Conservation (phyloP, 2,329 filamentous ascomycete species). For the Hypoxylon sp. region DNA sequence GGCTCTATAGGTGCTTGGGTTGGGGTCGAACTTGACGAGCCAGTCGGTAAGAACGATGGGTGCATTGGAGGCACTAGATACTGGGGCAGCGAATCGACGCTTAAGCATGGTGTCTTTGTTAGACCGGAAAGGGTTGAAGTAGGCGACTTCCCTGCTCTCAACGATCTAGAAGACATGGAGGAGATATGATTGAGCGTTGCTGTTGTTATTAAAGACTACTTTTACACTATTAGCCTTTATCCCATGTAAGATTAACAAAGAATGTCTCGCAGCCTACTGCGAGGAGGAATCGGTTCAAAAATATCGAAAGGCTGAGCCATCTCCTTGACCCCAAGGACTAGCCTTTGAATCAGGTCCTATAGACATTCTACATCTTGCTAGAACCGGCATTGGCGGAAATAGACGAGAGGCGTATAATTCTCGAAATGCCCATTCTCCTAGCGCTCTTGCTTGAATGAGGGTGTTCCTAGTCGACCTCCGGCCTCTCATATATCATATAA, state of each 20-base stretch:
- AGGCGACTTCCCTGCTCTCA: conserved; percentile 78
- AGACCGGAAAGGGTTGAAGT: conserved; percentile 83
- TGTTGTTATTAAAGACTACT: neutral
- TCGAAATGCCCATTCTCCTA: neutral
- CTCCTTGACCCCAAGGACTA: neutral
- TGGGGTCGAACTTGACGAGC: conserved; percentile 82
- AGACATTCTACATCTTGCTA: neutral
- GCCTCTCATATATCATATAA: neutral
- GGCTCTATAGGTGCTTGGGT: conserved; percentile 77
- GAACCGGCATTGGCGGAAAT: too few species aligned
- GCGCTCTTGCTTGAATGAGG: too few species aligned
- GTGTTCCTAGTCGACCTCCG: neutral
- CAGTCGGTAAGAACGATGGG: conserved; percentile 86
- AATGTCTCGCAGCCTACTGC: neutral
- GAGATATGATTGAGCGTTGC: conserved; percentile 68
- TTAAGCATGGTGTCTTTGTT: conserved; percentile 84
- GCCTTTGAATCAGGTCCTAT: neutral
- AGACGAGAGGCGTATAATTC: neutral
- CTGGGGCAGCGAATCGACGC: conserved; percentile 74
- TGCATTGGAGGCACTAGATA: conserved; percentile 77
- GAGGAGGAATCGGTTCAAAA: neutral
- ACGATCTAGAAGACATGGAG: conserved; percentile 84
- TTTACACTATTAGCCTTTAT: neutral
- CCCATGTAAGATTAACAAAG: neutral
- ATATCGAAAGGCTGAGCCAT: neutral